Base-by-base conservation (phyloP, 1,139 yeast species). In the Yamadazyma kanchanaburiensis region DNA sequence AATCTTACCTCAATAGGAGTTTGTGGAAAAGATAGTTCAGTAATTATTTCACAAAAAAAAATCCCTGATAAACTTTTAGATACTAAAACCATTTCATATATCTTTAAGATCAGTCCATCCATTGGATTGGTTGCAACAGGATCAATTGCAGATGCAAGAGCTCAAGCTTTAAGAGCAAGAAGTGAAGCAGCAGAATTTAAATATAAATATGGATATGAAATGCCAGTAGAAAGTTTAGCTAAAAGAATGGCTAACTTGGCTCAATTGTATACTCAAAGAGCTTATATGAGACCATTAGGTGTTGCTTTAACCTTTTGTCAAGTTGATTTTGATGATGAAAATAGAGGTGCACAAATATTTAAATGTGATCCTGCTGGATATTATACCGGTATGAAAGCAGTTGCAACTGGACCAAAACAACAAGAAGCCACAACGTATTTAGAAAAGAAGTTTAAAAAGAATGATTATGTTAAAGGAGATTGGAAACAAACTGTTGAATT, bases 321-420 rank as follows among this genome's bases (percentile, higher is more conserved):
- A 28, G 80, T 83, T 35, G 73, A 66, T 35, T 53, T 56, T 30
- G 71, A 64, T 33, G 97, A 89, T 56, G 95, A 85, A 51, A 91
- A 81, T 54, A 59, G 67, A 38, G 98, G 97, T 0, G 96, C 98
- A n/a, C 78, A 80, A 49, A 70, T 91, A 40, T 87, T 75, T 66
- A 91, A 91, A 64, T 82, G 94, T 46, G 98, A 91, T 58, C 98
- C 98, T 16, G 97, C 98, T 8, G 98, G 98, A 4, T 91, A 91
- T 62, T 91, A 71, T 55, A 82, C 87, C 31, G 94, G 95, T 22
- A 86, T 84, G 43, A 84, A 84, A 61, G 98, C 97, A 1, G 84
- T 89, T 17, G 80, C 97, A 14, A 85, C 96, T 2, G 98, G 98
- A 3, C 96, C 96, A 33, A 91, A 91, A 60, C 97, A 88, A 61